Evolutionary conservation across 1,139 yeast species (phyloP).

Genomic region (Yamadazyma mexicana): DNA sequence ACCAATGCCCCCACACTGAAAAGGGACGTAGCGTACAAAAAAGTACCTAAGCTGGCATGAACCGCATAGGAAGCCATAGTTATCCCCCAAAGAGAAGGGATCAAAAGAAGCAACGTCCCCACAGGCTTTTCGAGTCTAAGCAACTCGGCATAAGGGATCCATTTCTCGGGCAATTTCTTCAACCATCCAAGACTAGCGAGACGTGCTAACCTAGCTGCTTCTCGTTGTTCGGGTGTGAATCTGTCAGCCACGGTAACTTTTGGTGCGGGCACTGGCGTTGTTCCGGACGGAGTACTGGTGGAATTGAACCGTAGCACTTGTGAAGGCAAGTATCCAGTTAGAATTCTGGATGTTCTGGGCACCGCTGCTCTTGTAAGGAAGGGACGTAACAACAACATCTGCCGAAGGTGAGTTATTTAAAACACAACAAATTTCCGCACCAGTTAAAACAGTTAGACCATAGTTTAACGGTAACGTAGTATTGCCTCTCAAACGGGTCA

Average conservation of each 20-base stretch:
- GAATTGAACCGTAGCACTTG: neutral
- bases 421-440: neutral
- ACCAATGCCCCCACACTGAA: conserved; percentile 83
- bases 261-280: too few relatives aligned
- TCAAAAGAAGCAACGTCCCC: conserved; percentile 78
- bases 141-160: conserved; percentile 89
- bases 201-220: conserved; percentile 57
- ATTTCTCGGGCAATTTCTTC: conserved; percentile 60
- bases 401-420: neutral
- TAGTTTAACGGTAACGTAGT: too few relatives aligned
- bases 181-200: conserved; percentile 61
- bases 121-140: conserved; percentile 93
- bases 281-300: neutral
- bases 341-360: neutral
- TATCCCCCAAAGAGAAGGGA: conserved; percentile 82
- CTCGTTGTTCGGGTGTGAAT: conserved; percentile 54
- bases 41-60: conserved; percentile 64
- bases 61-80: conserved; percentile 82
- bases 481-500: too few relatives aligned
- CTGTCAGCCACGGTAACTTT: neutral
- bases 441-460: too few relatives aligned
- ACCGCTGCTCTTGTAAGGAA: neutral
- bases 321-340: neutral
- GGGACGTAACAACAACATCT: neutral
- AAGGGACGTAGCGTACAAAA: conserved; percentile 51